Percentiles rank a stretch among this genome's conserved stretches.
Evolutionary conservation across 1,139 yeast genomes (phyloP).

Genomic region (Pichia sp.): DNA sequence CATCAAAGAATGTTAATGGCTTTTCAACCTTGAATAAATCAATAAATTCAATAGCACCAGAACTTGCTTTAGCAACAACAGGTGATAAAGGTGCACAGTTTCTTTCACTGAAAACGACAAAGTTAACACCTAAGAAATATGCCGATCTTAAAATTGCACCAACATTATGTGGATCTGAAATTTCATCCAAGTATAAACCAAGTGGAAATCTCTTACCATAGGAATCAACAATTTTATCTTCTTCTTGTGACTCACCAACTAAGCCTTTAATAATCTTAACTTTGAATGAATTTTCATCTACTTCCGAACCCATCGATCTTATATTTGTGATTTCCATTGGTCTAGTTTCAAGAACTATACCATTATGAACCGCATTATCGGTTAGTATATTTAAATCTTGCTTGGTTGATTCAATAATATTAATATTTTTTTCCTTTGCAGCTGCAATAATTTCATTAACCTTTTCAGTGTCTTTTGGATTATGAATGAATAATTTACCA

Average conservation of each 20-base stretch:
- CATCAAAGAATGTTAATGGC: constrained; percentile 62
- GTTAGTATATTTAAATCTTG: constrained; percentile 61
- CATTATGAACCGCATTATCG: constrained; percentile 78
- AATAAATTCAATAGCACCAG: constrained; percentile 83
- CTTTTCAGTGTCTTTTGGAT: constrained; percentile 35
- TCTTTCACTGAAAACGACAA: constrained; percentile 65
- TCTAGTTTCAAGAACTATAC: constrained; percentile 68
- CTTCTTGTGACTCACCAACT: not conserved
- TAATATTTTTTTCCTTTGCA: constrained; percentile 39
- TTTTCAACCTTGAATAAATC: constrained; percentile 57
- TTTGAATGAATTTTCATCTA: constrained; percentile 35
- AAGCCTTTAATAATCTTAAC: constrained; percentile 25
- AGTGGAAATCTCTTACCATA: constrained; percentile 48
- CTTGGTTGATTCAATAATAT: constrained; percentile 38
- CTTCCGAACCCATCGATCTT: constrained; percentile 34
- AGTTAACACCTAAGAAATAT: constrained; percentile 82
- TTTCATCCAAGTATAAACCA: constrained; percentile 76
- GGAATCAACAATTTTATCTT: constrained; percentile 4
- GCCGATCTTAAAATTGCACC: constrained; percentile 88
- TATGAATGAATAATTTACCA: constrained; percentile 50
- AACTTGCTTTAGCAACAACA: constrained; percentile 75
- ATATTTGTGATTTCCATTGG: constrained; percentile 50
- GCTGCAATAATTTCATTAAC: constrained; percentile 39
- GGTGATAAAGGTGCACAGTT: constrained; percentile 78
- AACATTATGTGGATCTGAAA: constrained; percentile 87